Conservation (phyloP, 805 yeast species). For the Saccharomycopsis javanensis region DNA sequence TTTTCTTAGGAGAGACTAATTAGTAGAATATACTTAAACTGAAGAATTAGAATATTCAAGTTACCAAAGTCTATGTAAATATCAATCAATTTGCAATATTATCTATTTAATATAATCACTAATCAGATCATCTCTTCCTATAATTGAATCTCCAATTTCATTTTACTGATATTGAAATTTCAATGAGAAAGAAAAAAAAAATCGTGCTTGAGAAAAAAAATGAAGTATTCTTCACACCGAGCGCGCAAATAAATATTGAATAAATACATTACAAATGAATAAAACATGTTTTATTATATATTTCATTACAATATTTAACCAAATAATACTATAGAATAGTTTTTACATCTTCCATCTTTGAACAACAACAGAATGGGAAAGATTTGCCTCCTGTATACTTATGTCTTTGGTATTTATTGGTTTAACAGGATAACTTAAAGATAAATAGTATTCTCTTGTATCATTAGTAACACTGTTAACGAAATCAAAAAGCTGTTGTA, state of each 20-base stretch:
- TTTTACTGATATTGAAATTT: neutral
- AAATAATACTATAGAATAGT: neutral
- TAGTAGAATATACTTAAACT: no score
- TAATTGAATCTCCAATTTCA: neutral
- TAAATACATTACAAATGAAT: neutral
- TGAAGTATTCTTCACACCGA: neutral
- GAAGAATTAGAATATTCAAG: neutral
- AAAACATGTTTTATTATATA: neutral
- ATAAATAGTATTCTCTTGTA: conserved; percentile 50
- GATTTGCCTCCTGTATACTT: conserved; percentile 64
- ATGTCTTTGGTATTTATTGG: conserved; percentile 49
- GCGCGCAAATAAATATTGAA: neutral
- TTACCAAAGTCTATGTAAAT: neutral
- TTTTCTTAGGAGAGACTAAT: no score
- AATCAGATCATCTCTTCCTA: neutral
- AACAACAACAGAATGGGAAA: conserved; percentile 77
- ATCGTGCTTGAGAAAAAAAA: no score
- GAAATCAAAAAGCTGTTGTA: conserved; percentile 57
- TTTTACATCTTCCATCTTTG: conserved; percentile 58
- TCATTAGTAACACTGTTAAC: conserved; percentile 41
- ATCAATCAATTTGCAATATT: neutral
- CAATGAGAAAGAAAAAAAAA: neutral
- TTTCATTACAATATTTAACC: neutral
- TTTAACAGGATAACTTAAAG: conserved; percentile 75
- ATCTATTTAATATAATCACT: neutral